Conservation (phyloP, 2,329 filamentous ascomycete species). For the Aspergillus alliaceus region DNA sequence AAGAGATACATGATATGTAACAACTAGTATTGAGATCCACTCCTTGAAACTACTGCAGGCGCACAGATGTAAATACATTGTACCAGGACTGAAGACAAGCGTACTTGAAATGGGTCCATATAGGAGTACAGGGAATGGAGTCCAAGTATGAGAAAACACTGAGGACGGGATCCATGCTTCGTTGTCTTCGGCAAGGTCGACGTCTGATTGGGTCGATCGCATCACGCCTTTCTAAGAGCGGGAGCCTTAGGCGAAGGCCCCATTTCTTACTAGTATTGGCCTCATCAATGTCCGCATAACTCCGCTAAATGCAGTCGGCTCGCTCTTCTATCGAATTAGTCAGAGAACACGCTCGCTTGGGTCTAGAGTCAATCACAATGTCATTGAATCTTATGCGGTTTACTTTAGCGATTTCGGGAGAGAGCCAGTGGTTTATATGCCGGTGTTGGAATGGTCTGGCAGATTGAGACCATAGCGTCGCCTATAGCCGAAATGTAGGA, state of each 20-base stretch:
- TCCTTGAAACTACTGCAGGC: no score
- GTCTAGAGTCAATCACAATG: not conserved
- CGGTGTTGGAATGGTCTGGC: not conserved
- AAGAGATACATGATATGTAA: no score
- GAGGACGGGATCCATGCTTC: not conserved
- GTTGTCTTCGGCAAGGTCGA: slow-evolving; percentile 31
- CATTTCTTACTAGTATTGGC: slow-evolving; percentile 9
- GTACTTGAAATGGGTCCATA: no score
- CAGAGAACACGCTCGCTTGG: not conserved
- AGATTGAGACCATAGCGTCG: not conserved
- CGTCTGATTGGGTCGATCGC: slow-evolving; percentile 36
- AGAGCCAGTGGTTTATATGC: not conserved
- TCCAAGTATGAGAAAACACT: no score
- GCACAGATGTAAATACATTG: no score
- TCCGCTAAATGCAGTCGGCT: not conserved
- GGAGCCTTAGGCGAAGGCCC: slow-evolving; percentile 37
- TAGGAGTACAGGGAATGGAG: no score
- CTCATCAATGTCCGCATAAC: not conserved
- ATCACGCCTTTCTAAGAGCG: slow-evolving; percentile 35
- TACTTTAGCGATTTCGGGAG: not conserved
- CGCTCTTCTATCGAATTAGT: not conserved
- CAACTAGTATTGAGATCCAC: no score
- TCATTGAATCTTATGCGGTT: not conserved
- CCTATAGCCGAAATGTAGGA: not conserved
- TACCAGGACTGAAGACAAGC: no score